These are phyloP conservation scores for Linanthus parryae DNA, from an alignment of 148 eudicot species.

Conservation along the genomic window DNA sequence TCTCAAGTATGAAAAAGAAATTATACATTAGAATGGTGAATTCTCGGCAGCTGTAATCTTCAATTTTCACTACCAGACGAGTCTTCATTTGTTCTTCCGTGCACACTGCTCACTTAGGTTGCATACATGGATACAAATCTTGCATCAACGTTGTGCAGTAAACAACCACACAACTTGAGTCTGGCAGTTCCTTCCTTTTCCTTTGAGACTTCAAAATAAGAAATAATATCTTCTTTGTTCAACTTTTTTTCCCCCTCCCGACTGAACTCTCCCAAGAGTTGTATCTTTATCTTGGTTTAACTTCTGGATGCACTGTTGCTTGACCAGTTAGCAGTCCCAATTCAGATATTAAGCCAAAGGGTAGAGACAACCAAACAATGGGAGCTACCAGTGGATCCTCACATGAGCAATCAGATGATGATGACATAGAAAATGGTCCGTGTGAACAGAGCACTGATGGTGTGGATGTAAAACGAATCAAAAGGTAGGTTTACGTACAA, in stretches of 20 bases:
- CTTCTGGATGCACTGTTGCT: conserved; percentile 4
- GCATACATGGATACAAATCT: neutral
- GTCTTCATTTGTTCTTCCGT: neutral
- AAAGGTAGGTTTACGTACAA: conserved; percentile 35
- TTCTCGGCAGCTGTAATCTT: neutral
- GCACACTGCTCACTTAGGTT: neutral
- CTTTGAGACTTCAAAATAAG: neutral
- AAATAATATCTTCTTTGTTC: neutral
- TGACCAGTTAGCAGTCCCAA: conserved; percentile 64
- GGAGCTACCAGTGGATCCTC: conserved; percentile 59
- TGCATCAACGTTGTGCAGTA: neutral
- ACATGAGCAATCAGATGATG: conserved; percentile 68
- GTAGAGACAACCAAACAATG: conserved; percentile 38
- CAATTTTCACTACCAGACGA: neutral
- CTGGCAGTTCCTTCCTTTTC: neutral
- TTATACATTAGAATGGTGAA: neutral
- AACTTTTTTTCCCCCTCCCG: neutral
- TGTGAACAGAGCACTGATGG: conserved; percentile 69
- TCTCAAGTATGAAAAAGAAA: neutral
- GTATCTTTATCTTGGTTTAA: neutral
- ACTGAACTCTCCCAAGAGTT: neutral
- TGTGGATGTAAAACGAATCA: conserved; percentile 41
- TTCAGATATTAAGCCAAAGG: conserved; percentile 50
- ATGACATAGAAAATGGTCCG: conserved; percentile 62
- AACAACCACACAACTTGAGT: neutral